phyloP scores from a whole-genome alignment of 2,329 filamentous ascomycete species.

The Fusarium hainanense region DNA sequence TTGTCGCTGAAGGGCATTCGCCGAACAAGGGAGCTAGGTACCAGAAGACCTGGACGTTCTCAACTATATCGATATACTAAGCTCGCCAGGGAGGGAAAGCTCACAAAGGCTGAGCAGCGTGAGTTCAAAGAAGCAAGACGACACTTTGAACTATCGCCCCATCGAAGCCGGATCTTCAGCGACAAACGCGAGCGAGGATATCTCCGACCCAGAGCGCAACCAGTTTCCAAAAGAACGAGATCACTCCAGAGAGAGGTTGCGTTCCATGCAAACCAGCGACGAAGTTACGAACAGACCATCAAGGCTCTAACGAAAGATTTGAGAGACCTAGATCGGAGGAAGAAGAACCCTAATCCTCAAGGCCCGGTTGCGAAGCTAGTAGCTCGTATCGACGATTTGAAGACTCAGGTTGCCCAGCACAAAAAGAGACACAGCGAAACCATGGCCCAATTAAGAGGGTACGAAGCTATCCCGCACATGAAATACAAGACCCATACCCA shows the following conservation, averaged over 20 bases:
- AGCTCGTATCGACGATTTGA: constrained; percentile 38
- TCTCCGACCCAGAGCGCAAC: background rate
- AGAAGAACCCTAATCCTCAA: background rate
- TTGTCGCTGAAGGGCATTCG: constrained; percentile 48
- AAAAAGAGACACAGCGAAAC: constrained; percentile 38
- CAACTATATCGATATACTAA: constrained; percentile 51
- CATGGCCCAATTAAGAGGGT: constrained; percentile 48
- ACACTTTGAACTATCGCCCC: constrained; percentile 48
- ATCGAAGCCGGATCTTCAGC: constrained; percentile 41
- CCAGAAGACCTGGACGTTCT: constrained; percentile 48
- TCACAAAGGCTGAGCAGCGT: constrained; percentile 49
- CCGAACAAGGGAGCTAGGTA: constrained; percentile 45
- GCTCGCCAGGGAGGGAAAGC: constrained; percentile 46
- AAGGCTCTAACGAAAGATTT: constrained; percentile 31
- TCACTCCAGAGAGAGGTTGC: constrained; percentile 45
- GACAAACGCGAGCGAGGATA: constrained; percentile 1
- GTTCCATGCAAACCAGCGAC: constrained; percentile 48
- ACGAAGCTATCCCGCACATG: constrained; percentile 41
- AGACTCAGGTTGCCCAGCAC: constrained; percentile 44
- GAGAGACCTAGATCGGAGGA: background rate
- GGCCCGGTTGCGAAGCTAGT: constrained; percentile 11
- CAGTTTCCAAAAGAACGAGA: constrained; percentile 39
- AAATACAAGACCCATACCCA: constrained; percentile 45
- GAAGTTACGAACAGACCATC: constrained; percentile 45
- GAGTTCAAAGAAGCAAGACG: constrained; percentile 52